phyloP scores from a whole-genome alignment of 129 eudicot species.

The Lonicera japonica region DNA sequence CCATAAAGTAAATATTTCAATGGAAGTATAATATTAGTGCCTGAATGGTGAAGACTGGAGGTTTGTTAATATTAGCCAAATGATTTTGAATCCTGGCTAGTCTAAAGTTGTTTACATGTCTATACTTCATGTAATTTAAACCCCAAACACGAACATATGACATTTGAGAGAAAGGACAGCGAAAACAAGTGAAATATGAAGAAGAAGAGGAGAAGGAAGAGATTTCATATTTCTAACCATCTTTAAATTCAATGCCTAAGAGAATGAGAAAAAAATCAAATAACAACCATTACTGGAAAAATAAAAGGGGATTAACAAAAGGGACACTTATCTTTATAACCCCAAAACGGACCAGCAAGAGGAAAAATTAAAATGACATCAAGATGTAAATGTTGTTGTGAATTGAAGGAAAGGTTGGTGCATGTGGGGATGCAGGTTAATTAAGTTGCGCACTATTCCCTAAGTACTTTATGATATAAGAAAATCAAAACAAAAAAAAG shows the following conservation, averaged over 20 bases:
- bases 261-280: neutral
- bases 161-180: constrained; percentile 20
- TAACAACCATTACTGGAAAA: constrained; percentile 19
- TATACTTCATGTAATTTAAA: constrained; percentile 67
- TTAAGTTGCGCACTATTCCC: constrained; percentile 24
- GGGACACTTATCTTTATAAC: constrained; percentile 19
- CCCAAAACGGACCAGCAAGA: constrained; percentile 21
- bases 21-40: too few relatives aligned
- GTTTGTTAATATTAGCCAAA: constrained; percentile 77
- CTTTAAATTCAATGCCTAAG: constrained; percentile 33
- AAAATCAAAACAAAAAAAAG: too few relatives aligned
- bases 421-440: constrained; percentile 27
- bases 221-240: constrained; percentile 15
- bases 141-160: constrained; percentile 24
- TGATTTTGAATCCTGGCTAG: constrained; percentile 85
- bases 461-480: too few relatives aligned
- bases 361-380: constrained; percentile 34
- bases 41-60: constrained; percentile 80
- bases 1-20: too few relatives aligned
- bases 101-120: constrained; percentile 80
- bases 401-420: too few relatives aligned
- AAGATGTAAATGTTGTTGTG: constrained; percentile 10
- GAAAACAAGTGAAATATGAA: constrained; percentile 14
- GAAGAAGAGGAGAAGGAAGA: constrained; percentile 12
- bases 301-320: neutral